Percentiles rank a stretch among this genome's conserved stretches.
phyloP scores from a whole-genome alignment of 768 basidiomycete species.

The Tylopilus vinaceipallidus region DNA sequence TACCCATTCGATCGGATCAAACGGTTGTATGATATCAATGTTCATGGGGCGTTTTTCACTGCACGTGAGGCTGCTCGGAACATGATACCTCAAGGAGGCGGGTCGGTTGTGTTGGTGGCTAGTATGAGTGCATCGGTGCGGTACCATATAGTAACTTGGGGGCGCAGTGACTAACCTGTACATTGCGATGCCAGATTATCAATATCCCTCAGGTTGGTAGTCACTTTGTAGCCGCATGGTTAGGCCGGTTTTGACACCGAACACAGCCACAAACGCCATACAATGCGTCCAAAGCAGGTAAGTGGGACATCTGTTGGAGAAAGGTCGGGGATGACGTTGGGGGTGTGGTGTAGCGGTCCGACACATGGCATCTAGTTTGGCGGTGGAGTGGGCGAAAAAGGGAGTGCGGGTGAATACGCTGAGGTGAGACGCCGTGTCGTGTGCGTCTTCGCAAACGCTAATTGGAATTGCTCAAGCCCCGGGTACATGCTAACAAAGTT shows the following conservation, averaged over 20 bases:
- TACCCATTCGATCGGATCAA: constrained; percentile 87
- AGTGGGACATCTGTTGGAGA: constrained; percentile 12
- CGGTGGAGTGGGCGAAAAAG: constrained; percentile 94
- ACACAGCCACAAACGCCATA: constrained; percentile 86
- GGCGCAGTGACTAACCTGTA: constrained; percentile 8
- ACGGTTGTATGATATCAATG: constrained; percentile 87
- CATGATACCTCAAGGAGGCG: constrained; percentile 82
- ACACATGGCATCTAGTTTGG: constrained; percentile 90
- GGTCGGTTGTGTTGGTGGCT: constrained; percentile 82
- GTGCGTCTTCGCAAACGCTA: not conserved
- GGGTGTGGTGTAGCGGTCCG: constrained; percentile 62
- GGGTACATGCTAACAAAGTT: constrained; percentile 95
- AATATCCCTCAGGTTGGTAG: constrained; percentile 78
- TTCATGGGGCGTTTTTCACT: constrained; percentile 94
- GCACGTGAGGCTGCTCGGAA: constrained; percentile 90
- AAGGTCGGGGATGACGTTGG: constrained; percentile 5
- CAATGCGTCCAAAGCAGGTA: constrained; percentile 92
- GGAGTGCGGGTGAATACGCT: constrained; percentile 83
- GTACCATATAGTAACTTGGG: constrained; percentile 3
- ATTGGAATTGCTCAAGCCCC: constrained; percentile 54
- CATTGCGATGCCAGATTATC: constrained; percentile 54
- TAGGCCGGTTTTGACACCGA: not conserved
- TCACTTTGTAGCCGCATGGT: not conserved
- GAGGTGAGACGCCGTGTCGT: constrained; percentile 42
- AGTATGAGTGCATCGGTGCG: constrained; percentile 89